Evolutionary conservation across 208 protist species (phyloP), one percentile per base, ranked within the genome.

Genomic region (Leishmania martiniquensis): DNA sequence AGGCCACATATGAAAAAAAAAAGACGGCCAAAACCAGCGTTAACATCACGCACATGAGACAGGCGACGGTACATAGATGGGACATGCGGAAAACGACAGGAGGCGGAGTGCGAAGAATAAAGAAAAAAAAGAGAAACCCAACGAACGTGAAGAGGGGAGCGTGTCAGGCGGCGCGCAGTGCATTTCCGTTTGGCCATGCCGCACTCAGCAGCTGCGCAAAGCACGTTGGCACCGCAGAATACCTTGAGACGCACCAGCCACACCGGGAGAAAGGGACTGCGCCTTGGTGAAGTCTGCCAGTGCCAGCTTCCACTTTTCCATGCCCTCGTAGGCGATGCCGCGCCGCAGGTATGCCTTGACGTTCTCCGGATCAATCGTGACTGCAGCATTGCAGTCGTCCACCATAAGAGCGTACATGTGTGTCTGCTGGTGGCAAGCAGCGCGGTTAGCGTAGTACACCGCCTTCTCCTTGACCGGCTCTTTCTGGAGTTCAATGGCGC

Each of bases 251-350:
- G 94, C 85, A 65, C 75, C 86, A 34, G 76, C 54, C 25, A 95
- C 81, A 39, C 89, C 86, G 29, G 91, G 92, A 44, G 93, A 47
- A 44, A 96, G 49, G 25, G 42, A 62, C 65, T 94, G 91, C 32
- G 85, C 92, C 59, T 84, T 81, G 54, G 90, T 94, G 85, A 95
- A 98, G 80, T 98, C 95, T 34, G 94, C 89, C 66, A 97, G 81
- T 15, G 95, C 95, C 47, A 92, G 86, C 77, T 95, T 88, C 96
- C 96, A 98, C 80, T 94, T 95, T 83, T 98, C 94, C 78, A 97
- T 85, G 25, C 94, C 93, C 80, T 98, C 95, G 75, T 97, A 93
- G 22, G 96, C 94, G 52, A 97, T 95, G 37, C 89, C 96, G n/a
- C 96, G 89, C 37, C 96, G 91, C 67, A 98, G 83, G 83, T 92